Evolutionary conservation across 2,329 filamentous ascomycete genomes (phyloP).

Genomic region (Arthrobotrys sphaeroides): DNA sequence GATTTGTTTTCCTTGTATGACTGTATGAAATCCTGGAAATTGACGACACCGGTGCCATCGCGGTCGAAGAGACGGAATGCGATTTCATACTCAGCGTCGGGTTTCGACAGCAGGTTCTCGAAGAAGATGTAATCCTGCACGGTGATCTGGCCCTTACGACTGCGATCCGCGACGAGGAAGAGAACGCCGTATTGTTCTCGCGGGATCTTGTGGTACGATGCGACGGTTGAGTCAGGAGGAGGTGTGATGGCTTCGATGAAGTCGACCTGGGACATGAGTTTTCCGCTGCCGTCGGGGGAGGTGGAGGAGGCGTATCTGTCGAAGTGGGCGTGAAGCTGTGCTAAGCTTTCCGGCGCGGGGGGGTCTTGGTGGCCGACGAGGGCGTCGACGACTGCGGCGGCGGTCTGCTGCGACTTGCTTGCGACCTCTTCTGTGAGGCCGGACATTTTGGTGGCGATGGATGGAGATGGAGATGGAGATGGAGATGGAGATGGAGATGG

Average conservation of each 20-base stretch:
- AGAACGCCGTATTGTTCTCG: conserved; percentile 94
- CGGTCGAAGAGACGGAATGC: conserved; percentile 96
- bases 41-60: conserved; percentile 82
- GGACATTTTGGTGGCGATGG: conserved; percentile 15
- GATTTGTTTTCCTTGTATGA: conserved; percentile 90
- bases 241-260: conserved; percentile 93
- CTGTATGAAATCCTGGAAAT: conserved; percentile 85
- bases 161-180: conserved; percentile 88
- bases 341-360: conserved; percentile 55
- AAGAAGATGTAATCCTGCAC: conserved; percentile 91
- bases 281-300: conserved; percentile 79
- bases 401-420: conserved; percentile 43
- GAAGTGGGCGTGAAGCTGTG: conserved; percentile 80
- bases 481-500: too few species aligned
- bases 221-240: conserved; percentile 67
- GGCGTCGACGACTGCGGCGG: conserved; percentile 36
- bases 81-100: conserved; percentile 98
- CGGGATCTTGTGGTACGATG: conserved; percentile 96
- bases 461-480: too few species aligned
- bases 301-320: conserved; percentile 74
- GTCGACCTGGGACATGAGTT: conserved; percentile 82
- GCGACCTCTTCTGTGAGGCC: conserved; percentile 35
- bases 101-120: conserved; percentile 90
- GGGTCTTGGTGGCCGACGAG: conserved; percentile 49
- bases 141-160: conserved; percentile 75